Evolutionary conservation across 192 early-diverging fungal species (phyloP).

Genomic region (Coemansia sp.): DNA sequence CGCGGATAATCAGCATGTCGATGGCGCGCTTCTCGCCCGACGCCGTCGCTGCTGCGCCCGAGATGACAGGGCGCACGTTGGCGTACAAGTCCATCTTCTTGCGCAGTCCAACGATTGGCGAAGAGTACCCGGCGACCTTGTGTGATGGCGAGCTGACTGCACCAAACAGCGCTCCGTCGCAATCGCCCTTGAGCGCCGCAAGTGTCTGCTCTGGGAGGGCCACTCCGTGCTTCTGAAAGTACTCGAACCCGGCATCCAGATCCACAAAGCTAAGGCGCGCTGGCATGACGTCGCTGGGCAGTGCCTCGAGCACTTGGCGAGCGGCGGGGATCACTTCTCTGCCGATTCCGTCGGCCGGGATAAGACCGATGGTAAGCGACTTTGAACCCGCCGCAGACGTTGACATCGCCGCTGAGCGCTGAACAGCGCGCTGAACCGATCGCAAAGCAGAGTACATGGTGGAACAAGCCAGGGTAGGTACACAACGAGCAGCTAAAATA

Average conservation of each 20-base stretch:
- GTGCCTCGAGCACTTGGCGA: conserved; percentile 81
- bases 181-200: conserved; percentile 75
- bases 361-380: conserved; percentile 83
- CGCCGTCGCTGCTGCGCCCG: conserved; percentile 61
- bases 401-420: conserved; percentile 23
- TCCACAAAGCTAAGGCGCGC: conserved; percentile 79
- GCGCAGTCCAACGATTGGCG: conserved; percentile 95
- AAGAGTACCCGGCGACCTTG: conserved; percentile 97
- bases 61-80: conserved; percentile 93
- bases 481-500: too few species aligned
- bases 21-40: conserved; percentile 64
- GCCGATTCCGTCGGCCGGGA: conserved; percentile 97
- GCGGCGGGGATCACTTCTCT: conserved; percentile 97
- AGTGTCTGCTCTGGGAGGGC: conserved; percentile 92
- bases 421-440: conserved; percentile 25
- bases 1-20: conserved; percentile 97
- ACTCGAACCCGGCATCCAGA: conserved; percentile 94
- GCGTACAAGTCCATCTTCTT: conserved; percentile 97
- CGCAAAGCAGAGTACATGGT: conserved; percentile 44
- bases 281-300: conserved; percentile 55
- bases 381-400: conserved; percentile 40
- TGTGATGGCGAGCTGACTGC: conserved; percentile 98
- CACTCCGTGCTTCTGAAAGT: conserved; percentile 91
- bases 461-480: too few species aligned
- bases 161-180: conserved; percentile 95